phyloP scores from a whole-genome alignment of 2,329 filamentous ascomycete genomes.

The Sporothrix humicola region DNA sequence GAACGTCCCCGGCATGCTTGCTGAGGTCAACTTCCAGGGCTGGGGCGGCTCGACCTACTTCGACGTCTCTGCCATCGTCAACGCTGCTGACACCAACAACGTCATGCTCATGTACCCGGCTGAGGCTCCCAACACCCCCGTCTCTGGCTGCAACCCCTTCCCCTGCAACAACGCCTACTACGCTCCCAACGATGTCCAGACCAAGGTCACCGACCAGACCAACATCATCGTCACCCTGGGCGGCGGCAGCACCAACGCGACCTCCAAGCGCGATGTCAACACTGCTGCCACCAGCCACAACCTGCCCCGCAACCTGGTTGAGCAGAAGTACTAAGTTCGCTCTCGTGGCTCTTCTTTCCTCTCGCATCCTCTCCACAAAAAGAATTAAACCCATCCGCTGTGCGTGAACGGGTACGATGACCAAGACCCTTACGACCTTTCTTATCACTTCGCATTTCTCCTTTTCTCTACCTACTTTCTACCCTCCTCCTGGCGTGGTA shows the following conservation, averaged over 20 bases:
- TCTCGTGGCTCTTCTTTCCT: neutral
- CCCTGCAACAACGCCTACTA: conserved; percentile 52
- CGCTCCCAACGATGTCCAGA: conserved; percentile 49
- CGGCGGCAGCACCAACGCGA: conserved; percentile 34
- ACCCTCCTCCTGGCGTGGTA: conserved; percentile 14
- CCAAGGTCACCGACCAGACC: conserved; percentile 45
- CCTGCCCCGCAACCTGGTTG: conserved; percentile 39
- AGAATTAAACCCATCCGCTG: conserved; percentile 28
- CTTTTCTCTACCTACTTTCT: neutral
- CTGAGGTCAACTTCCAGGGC: conserved; percentile 47
- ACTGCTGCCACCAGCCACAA: conserved; percentile 30
- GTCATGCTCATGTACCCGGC: conserved; percentile 50
- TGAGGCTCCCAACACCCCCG: conserved; percentile 39
- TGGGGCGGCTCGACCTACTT: conserved; percentile 49
- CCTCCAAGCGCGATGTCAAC: conserved; percentile 31
- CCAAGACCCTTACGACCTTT: conserved; percentile 9
- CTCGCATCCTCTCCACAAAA: conserved; percentile 21
- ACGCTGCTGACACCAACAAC: conserved; percentile 49
- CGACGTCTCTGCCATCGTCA: conserved; percentile 55
- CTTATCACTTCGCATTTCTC: neutral
- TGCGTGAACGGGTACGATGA: conserved; percentile 32
- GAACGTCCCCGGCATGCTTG: conserved; percentile 48
- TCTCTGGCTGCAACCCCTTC: conserved; percentile 50
- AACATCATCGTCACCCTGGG: conserved; percentile 46
- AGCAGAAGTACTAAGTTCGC: conserved; percentile 34